phyloP scores from a whole-genome alignment of 2,329 filamentous ascomycete genomes.

The Pseudocercospora macadamiae region DNA sequence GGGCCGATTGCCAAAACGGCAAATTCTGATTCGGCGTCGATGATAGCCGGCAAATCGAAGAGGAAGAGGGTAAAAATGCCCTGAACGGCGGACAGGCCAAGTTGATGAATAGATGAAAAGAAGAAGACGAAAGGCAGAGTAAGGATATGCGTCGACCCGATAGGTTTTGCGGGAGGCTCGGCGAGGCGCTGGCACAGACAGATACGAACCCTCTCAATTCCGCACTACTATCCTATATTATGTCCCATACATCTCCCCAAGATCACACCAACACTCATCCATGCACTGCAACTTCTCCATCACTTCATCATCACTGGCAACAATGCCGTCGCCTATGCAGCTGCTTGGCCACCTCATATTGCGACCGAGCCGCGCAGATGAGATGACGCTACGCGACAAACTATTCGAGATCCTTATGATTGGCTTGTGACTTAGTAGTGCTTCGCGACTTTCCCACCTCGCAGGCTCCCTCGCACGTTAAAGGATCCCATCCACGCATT shows the following conservation, averaged over 20 bases:
- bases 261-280: background rate
- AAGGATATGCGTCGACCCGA: background rate
- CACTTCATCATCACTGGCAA: background rate
- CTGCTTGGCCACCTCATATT: background rate
- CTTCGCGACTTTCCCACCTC: background rate
- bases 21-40: background rate
- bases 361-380: background rate
- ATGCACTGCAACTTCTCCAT: background rate
- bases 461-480: background rate
- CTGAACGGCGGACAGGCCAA: background rate
- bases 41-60: background rate
- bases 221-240: too few species aligned
- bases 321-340: background rate
- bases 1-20: background rate
- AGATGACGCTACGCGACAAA: background rate
- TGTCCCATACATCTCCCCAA: background rate
- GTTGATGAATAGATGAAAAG: slow-evolving; percentile 9
- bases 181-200: background rate
- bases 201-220: too few species aligned
- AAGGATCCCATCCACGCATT: background rate
- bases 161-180: too few species aligned
- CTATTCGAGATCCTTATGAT: too few species aligned
- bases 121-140: background rate
- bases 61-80: background rate
- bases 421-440: background rate